A percentile compares a stretch with the other conserved stretches of the same genome.
Conservation (phyloP, 2,329 filamentous ascomycete genomes). For the Ophiostoma piceae region DNA sequence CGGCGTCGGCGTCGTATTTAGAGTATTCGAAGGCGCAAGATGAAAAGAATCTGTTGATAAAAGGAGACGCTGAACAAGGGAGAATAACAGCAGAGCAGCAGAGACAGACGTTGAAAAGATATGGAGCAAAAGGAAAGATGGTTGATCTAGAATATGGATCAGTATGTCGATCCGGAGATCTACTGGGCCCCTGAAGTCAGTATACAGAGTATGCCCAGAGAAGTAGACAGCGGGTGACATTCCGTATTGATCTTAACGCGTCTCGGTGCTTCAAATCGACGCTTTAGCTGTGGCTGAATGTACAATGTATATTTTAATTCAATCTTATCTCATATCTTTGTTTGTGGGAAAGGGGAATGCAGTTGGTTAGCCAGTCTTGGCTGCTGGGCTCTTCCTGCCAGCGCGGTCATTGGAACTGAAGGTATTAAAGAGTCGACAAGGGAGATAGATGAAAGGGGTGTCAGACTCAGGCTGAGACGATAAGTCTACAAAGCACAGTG, state of each 20-base stretch:
- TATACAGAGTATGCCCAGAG: not conserved
- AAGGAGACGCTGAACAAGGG: not conserved
- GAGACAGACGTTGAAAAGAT: conserved; percentile 1
- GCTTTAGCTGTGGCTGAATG: not conserved
- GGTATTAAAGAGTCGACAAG: not conserved
- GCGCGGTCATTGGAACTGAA: not conserved
- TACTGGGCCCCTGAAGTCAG: not conserved
- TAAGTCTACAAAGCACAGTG: not conserved
- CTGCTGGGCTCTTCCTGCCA: not conserved
- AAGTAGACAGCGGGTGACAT: not conserved
- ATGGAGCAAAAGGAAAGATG: not conserved
- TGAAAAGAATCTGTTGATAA: not conserved
- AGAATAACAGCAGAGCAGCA: not conserved
- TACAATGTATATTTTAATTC: not conserved
- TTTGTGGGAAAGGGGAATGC: not conserved
- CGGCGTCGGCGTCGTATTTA: not conserved
- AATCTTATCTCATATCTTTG: conserved; percentile 1
- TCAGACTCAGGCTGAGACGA: not conserved
- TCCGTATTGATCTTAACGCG: not conserved
- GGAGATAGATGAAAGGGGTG: not conserved
- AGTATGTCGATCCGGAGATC: conserved; percentile 1
- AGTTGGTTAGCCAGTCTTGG: not conserved
- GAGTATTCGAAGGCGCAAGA: not conserved
- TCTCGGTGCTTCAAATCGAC: not conserved
- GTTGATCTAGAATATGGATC: not conserved